Base-by-base conservation (phyloP, 2,329 filamentous ascomycete genomes). In the Lasiodiplodia sp. region DNA sequence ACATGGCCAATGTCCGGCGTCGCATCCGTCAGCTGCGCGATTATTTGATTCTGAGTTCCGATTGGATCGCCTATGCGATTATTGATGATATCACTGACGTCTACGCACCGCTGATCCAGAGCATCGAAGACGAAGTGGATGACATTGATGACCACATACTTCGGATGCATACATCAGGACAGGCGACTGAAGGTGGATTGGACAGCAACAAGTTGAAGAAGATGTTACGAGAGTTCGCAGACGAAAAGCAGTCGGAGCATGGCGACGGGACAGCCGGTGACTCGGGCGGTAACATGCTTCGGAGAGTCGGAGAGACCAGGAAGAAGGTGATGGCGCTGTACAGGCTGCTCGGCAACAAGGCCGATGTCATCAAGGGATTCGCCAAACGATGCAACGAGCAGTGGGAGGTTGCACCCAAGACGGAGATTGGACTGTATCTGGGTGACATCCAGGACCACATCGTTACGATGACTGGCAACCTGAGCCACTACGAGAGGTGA, bases 371-470 rank as follows among this genome's bases (percentile, higher is more conserved):
- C 85, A 98, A 98, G 82, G 96, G 96, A 1, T 99, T 99, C 76
- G 96, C 96, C 5, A 99, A 99, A 83, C 88, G 96, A 16, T 99
- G 96, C 83, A 99, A 97, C 77, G 95, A 99, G 83, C 92, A 96
- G 72, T 99, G 94, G 94, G 92, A 97, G 74, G 92, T 99, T 69
- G 95, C 96, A 6, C 96, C 96, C 12, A 88, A 94, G 71, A 96
- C 92, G 40, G 96, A 99, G 78, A 98, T 99, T 77, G 96, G 96
- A n/a, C 82, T 99, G 66, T 99, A 98, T 80, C 84, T 99, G 69
- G 96, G 96, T 71, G 96, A 99, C 83, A 99, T 99, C 72, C 96
- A 99, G 80, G 96, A 99, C 83, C 96, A 99, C 79, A 98, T 99
- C 74, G 90, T 99, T 74, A 99, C 96, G 71, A 99, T 99, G 96